Conservation (phyloP, 2,329 filamentous ascomycete genomes). For the Phialophora chinensis region DNA sequence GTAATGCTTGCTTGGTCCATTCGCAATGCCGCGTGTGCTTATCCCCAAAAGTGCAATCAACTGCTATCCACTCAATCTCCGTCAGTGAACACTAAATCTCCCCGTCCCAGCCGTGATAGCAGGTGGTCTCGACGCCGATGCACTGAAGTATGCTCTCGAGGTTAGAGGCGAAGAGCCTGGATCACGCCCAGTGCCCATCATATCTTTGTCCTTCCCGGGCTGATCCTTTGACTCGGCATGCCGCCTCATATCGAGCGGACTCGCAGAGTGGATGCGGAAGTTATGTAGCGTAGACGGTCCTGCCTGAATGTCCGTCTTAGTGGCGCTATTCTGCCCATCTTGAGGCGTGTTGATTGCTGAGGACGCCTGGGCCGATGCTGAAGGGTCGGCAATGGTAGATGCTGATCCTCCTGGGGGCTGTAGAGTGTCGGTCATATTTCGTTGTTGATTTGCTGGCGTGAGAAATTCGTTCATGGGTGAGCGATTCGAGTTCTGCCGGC, state of each 20-base stretch:
- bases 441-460: slow-evolving; percentile 54
- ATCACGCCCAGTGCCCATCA: slow-evolving; percentile 19
- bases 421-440: slow-evolving; percentile 48
- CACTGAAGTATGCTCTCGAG: slow-evolving; percentile 27
- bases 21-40: neutral
- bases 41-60: neutral
- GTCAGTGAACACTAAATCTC: slow-evolving; percentile 42
- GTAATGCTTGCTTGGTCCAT: neutral
- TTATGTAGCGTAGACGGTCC: slow-evolving; percentile 21
- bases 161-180: slow-evolving; percentile 31
- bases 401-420: slow-evolving; percentile 52
- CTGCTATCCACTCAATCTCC: neutral
- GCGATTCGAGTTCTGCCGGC: slow-evolving; percentile 45
- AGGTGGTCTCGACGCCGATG: slow-evolving; percentile 20
- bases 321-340: slow-evolving; percentile 48
- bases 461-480: slow-evolving; percentile 44
- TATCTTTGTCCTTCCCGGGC: slow-evolving; percentile 22
- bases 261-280: slow-evolving; percentile 32
- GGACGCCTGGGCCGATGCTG: slow-evolving; percentile 50
- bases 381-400: slow-evolving; percentile 54
- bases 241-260: slow-evolving; percentile 37
- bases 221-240: slow-evolving; percentile 23
- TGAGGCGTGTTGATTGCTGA: slow-evolving; percentile 53
- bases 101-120: slow-evolving; percentile 36
- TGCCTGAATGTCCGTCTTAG: slow-evolving; percentile 38